Percentiles rank a stretch among this genome's conserved stretches.
These are phyloP conservation scores for Arctostaphylos glauca DNA, from an alignment of 148 eudicot genomes.

Conservation along the genomic window DNA sequence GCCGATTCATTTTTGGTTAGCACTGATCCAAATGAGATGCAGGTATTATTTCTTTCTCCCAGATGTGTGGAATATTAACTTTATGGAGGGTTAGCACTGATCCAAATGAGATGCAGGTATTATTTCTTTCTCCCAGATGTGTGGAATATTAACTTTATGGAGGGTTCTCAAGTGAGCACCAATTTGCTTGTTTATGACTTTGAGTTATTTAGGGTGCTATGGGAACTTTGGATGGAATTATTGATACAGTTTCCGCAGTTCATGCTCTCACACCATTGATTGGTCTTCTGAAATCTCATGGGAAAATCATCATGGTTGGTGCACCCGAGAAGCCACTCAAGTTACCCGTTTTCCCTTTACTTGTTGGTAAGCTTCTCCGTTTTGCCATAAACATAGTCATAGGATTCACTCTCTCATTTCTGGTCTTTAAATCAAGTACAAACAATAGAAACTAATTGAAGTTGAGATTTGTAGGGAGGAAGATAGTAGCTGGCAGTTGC, in stretches of 20 bases:
- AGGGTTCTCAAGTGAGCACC: not conserved
- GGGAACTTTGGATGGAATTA: constrained; percentile 21
- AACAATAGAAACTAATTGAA: no score
- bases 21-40: constrained; percentile 19
- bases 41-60: constrained; percentile 10
- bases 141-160: not conserved
- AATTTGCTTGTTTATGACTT: not conserved
- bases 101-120: constrained; percentile 25
- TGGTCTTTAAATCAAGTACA: no score
- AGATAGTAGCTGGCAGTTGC: no score
- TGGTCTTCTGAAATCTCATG: constrained; percentile 15
- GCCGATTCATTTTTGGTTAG: constrained; percentile 30
- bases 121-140: not conserved
- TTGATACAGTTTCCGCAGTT: constrained; percentile 21
- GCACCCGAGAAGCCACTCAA: not conserved
- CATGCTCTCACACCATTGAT: constrained; percentile 17
- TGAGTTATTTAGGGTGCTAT: constrained; percentile 16
- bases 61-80: not conserved
- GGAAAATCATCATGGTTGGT: constrained; percentile 23
- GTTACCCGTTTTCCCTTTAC: no score
- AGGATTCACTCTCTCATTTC: no score
- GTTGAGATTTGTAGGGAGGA: no score
- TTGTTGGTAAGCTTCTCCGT: no score
- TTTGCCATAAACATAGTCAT: no score
- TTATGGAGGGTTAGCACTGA: constrained; percentile 23